Base-by-base conservation (phyloP, 2,329 filamentous ascomycete genomes). In the Stagonosporopsis vannaccii region DNA sequence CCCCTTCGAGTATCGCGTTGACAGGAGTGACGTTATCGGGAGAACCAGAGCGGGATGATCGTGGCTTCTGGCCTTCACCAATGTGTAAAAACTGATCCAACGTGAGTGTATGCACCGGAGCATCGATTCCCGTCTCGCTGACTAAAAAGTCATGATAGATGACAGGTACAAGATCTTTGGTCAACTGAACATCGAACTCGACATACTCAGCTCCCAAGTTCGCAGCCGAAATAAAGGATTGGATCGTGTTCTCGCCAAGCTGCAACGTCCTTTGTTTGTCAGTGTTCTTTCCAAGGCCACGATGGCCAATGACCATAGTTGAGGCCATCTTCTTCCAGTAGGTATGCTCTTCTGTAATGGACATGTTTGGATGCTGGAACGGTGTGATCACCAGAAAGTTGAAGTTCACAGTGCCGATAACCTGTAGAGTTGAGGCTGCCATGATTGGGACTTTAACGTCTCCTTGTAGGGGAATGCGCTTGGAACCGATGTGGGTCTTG, bases 61-160 rank as follows among this genome's bases (percentile, higher is more conserved):
- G 74, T 45, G 81, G 78, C 61, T 71, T 79, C 64, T 77, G 73
- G 60, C 79, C 81, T 69, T 87, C 78, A 64, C 92, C 93, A 67
- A 97, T 88, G 72, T 97, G 92, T 19, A 98, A 83, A 72, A 98
- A 98, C 81, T 97, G 95, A 71, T 99, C 94, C 4, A 98, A 80
- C 0, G 95, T 99, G 61, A 99, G 81, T 0, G 92, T 96, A 73
- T 99, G 95, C 1, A 99, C 94, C 0, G 95, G 95, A 0, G 95
- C 95, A 71, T 99, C 95, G 50, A 97, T 95, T 9, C 96, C 95
- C 0, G 95, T 98, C 78, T 99, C 95, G 72, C 92, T 97, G 74
- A 99, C 95, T 13, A 98, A 82, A 71, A 99, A 99, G 75, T 99
- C 95, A 73, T 99, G 95, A 73, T 99, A 99, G 69, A 99, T 97